These are phyloP conservation scores for Silene conica DNA, from an alignment of 148 eudicot genomes.

Conservation along the genomic window DNA sequence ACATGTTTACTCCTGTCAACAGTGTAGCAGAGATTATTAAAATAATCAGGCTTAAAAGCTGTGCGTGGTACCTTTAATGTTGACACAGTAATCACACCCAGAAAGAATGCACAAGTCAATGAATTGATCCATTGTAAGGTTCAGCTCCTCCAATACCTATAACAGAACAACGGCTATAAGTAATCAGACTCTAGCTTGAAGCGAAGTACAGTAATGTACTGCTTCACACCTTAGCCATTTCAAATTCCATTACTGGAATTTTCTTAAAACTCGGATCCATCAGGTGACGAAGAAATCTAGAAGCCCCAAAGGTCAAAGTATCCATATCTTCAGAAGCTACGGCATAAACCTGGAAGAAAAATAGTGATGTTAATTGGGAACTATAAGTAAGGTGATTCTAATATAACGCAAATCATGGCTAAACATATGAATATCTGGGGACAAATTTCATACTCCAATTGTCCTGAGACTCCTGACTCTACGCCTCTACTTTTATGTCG, in stretches of 20 bases:
- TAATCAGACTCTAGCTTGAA: background rate
- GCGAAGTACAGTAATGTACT: background rate
- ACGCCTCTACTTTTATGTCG: background rate
- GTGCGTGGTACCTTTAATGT: conserved; percentile 62
- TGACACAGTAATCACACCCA: conserved; percentile 95
- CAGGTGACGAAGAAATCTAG: conserved; percentile 89
- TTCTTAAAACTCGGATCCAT: conserved; percentile 95
- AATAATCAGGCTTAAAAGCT: background rate
- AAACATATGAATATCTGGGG: conserved; percentile 5
- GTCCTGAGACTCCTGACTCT: too few relatives aligned
- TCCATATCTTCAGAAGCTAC: conserved; percentile 99
- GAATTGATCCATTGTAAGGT: conserved; percentile 95
- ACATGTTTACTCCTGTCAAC: too few relatives aligned
- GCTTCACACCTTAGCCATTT: conserved; percentile 66
- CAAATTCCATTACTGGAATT: conserved; percentile 93
- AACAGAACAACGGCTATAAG: conserved; percentile 17
- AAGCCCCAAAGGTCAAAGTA: conserved; percentile 91
- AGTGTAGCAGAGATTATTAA: background rate
- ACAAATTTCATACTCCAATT: background rate
- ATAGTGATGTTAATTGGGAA: background rate
- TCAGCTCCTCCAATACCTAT: conserved; percentile 84
- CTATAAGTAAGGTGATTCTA: background rate
- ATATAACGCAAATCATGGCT: background rate
- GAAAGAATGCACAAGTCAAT: conserved; percentile 94
- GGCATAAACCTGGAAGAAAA: conserved; percentile 64